Percentiles rank a stretch among this genome's conserved stretches.
Conservation (phyloP, 495 filamentous ascomycete genomes). For the Aspergillus taichungensis region DNA sequence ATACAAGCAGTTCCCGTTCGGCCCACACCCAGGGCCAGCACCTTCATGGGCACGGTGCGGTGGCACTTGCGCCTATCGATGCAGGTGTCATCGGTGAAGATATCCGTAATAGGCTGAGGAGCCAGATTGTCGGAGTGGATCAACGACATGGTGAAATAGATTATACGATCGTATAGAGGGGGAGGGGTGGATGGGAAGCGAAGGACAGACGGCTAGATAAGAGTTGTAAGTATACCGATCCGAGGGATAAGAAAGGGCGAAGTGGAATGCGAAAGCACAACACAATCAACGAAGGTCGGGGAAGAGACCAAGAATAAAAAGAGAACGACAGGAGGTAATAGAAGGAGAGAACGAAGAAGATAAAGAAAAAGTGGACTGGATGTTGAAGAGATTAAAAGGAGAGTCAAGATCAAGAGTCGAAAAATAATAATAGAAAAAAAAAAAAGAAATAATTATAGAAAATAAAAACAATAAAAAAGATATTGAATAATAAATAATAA, state of each 20-base stretch:
- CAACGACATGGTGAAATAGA: slow-evolving; percentile 30
- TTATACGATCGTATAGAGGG: slow-evolving; percentile 1
- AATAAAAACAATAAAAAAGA: background rate
- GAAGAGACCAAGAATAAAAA: background rate
- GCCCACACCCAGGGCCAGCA: slow-evolving; percentile 52
- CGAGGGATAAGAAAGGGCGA: background rate
- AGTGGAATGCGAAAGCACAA: too few species aligned
- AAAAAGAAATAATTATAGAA: background rate
- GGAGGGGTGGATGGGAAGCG: background rate
- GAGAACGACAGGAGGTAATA: background rate
- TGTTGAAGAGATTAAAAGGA: background rate
- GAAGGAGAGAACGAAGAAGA: background rate
- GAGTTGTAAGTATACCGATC: too few species aligned
- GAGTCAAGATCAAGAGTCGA: background rate
- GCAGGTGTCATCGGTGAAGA: slow-evolving; percentile 49
- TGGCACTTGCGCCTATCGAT: slow-evolving; percentile 55
- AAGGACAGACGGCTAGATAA: background rate
- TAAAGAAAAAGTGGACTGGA: background rate
- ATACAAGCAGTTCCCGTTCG: slow-evolving; percentile 61
- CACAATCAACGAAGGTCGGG: too few species aligned
- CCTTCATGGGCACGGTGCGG: slow-evolving; percentile 57
- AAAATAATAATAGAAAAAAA: too few species aligned
- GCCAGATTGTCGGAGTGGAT: slow-evolving; percentile 35
- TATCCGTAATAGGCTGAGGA: slow-evolving; percentile 35
- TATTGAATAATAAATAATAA: too few species aligned